Conservation (phyloP, 202 grass and related monocot species). For the Zizania palustris region DNA sequence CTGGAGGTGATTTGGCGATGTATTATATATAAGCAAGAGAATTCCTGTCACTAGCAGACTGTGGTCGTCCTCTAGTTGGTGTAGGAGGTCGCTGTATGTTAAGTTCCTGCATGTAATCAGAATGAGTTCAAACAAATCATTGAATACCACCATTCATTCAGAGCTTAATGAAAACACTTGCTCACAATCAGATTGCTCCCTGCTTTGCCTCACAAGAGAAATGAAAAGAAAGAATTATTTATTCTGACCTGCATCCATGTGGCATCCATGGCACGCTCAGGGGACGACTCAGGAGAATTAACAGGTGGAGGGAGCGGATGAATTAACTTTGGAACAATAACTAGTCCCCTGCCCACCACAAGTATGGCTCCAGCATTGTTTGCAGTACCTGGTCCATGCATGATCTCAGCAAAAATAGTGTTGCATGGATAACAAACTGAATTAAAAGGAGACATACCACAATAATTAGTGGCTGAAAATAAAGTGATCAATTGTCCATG, state of each 20-base stretch:
- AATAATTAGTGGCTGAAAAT: slow-evolving; percentile 99
- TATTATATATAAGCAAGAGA: slow-evolving; percentile 98
- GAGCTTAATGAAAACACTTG: not conserved
- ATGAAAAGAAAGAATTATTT: slow-evolving; percentile 22
- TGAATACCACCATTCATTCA: slow-evolving; percentile 15
- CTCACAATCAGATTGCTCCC: not conserved
- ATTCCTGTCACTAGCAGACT: slow-evolving; percentile 83
- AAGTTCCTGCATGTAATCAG: slow-evolving; percentile 68
- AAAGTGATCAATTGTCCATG: slow-evolving; percentile 93
- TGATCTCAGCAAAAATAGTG: slow-evolving; percentile 32
- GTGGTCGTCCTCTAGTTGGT: slow-evolving; percentile 93
- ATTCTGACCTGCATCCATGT: slow-evolving; percentile 96
- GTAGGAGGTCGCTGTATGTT: slow-evolving; percentile 98
- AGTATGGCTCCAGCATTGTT: slow-evolving; percentile 99
- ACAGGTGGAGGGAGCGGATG: slow-evolving; percentile 96
- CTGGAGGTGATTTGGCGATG: slow-evolving; percentile 13
- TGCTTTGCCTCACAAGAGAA: not conserved
- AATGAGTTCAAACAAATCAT: not conserved
- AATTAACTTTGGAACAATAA: slow-evolving; percentile 92
- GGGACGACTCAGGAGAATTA: slow-evolving; percentile 89
- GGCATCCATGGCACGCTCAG: slow-evolving; percentile 72
- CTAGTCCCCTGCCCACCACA: slow-evolving; percentile 88
- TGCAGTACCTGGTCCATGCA: slow-evolving; percentile 72
- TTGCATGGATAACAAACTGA: slow-evolving; percentile 4
- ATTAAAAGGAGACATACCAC: slow-evolving; percentile 59